phyloP scores from a whole-genome alignment of 164 flowering plant species.

The Tetrastigma voinierianum region DNA sequence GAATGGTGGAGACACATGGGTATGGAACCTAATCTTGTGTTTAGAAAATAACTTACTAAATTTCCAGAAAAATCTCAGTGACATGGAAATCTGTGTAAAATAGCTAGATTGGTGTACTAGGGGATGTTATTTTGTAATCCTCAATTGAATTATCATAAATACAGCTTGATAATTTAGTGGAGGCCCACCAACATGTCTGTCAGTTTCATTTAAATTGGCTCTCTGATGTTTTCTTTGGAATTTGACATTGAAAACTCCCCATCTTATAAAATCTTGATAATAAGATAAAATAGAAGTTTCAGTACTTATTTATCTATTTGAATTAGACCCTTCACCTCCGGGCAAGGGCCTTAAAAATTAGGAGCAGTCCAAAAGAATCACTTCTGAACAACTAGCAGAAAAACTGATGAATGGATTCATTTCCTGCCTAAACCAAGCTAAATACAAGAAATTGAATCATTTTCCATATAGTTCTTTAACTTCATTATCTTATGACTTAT shows the following conservation, averaged over 20 bases:
- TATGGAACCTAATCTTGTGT: conserved; percentile 20
- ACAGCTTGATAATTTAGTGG: conserved; percentile 26
- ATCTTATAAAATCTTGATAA: conserved; percentile 15
- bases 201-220: conserved; percentile 28
- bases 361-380: conserved; percentile 15
- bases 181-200: conserved; percentile 56
- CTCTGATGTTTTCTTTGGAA: background rate
- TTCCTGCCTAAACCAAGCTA: background rate
- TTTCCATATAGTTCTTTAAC: background rate
- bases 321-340: conserved; percentile 3
- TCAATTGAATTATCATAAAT: conserved; percentile 24
- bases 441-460: background rate
- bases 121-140: conserved; percentile 21
- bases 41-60: conserved; percentile 8
- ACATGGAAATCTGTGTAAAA: conserved; percentile 17
- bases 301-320: conserved; percentile 24
- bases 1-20: conserved; percentile 17
- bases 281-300: conserved; percentile 55
- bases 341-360: background rate
- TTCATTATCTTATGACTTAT: background rate
- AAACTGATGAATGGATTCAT: too few species aligned
- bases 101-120: background rate
- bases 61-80: conserved; percentile 18
- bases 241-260: conserved; percentile 21
- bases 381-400: too few species aligned